Conservation (phyloP, 2,329 filamentous ascomycete genomes). For the Xylaria sp. region DNA sequence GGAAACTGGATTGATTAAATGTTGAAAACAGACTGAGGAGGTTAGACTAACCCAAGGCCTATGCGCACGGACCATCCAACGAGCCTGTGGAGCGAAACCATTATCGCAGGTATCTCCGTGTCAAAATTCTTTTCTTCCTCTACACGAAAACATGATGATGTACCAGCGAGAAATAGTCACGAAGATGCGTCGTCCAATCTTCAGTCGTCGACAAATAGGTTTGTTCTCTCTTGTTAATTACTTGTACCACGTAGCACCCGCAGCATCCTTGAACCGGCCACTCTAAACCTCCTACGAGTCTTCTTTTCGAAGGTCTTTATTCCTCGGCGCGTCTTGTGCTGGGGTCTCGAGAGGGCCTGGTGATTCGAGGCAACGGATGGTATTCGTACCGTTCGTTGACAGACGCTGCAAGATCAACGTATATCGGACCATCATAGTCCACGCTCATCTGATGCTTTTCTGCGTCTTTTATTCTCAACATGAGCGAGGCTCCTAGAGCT, state of each 20-base stretch:
- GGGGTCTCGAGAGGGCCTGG: constrained; percentile 48
- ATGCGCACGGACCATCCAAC: background rate
- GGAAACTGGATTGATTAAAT: background rate
- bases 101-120: background rate
- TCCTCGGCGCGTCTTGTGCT: constrained; percentile 50
- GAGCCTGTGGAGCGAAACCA: background rate
- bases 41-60: background rate
- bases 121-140: constrained; percentile 16
- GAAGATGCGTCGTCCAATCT: too few relatives aligned
- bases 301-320: constrained; percentile 46
- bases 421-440: constrained; percentile 64
- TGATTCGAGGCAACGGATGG: constrained; percentile 38
- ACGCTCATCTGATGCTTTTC: constrained; percentile 53
- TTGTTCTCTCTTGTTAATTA: constrained; percentile 16
- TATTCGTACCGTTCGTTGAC: constrained; percentile 38
- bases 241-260: constrained; percentile 21
- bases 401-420: constrained; percentile 55
- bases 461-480: constrained; percentile 47
- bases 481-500: constrained; percentile 63
- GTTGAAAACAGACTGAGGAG: background rate
- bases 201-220: constrained; percentile 9
- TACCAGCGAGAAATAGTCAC: background rate
- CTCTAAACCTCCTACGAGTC: constrained; percentile 48
- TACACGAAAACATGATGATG: background rate
- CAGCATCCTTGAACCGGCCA: constrained; percentile 46